Evolutionary conservation across 2,329 filamentous ascomycete species (phyloP), one percentile per base, ranked within the genome.

Genomic region (Fusarium guadeloupense): DNA sequence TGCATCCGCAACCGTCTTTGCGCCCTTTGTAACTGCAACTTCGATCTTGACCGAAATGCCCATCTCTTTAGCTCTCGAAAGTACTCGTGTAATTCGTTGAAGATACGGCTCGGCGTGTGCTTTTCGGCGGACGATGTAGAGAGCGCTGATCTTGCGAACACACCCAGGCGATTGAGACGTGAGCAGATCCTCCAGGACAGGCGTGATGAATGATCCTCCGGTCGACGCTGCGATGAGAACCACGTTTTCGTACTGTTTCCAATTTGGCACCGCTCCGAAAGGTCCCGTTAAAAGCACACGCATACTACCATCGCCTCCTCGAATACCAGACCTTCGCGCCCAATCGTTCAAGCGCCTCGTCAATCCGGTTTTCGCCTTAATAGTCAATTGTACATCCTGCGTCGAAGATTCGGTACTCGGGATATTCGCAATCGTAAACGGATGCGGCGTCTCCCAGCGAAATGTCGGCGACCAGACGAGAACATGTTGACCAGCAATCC

Each of bases 401-500:
- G 12, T 53, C 6, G 59, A 34, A 1, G 25, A 25, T 1, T 68
- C 55, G 1, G 37, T 0, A 13, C 41, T 46, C 13, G 63, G 52
- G 5, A 64, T 60, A 33, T 50, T 69, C 2, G 53, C 43, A 12
- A 70, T 70, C 0, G 68, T 71, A 10, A 70, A 70, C 1, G 68
- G 68, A 41, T 70, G 68, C 0, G 68, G 65, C 3, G 55, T 69
- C 31, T 70, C 65, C 49, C 64, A 62, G 21, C 61, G 43, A 9
- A 70, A 67, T 3, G 46, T 46, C 4, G 69, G 67, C n/a, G 49
- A 54, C 69, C 69, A 71, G 13, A 71, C 41, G 7, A 71, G 49
- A 7, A 71, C 53, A 38, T 71, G 69, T 35, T 71, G 69, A 9
- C 69, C 69, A 0, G 69, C 67, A 5, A 19, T 51, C 69, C 69